Percentiles rank a stretch among this genome's conserved stretches.
Conservation (phyloP, 129 eudicot genomes). For the Saposhnikovia divaricata region DNA sequence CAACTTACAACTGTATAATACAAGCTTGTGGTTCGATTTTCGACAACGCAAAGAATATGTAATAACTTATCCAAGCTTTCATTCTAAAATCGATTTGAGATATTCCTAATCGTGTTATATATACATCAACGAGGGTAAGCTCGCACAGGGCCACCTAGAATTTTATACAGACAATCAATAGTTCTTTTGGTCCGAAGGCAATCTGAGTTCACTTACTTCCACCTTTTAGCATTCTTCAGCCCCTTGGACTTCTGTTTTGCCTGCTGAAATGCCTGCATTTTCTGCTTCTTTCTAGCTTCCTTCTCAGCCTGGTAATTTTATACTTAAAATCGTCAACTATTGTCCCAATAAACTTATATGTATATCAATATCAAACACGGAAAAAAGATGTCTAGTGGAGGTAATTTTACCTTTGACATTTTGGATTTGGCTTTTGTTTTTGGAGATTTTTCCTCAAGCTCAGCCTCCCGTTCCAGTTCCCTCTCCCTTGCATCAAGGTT, state of each 20-base stretch:
- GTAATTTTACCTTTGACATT: conserved; percentile 74
- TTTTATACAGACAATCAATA: not conserved
- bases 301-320: conserved; percentile 58
- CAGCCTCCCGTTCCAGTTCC: conserved; percentile 91
- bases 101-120: not conserved
- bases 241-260: conserved; percentile 82
- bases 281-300: conserved; percentile 96
- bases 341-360: not conserved
- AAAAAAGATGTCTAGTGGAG: not conserved
- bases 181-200: not conserved
- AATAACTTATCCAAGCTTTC: not conserved
- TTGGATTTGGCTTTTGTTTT: conserved; percentile 93
- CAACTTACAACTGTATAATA: not conserved
- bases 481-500: conserved; percentile 88
- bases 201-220: conserved; percentile 43
- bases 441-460: conserved; percentile 80
- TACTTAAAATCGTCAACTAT: not conserved
- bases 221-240: conserved; percentile 71
- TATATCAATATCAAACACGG: not conserved
- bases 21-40: not conserved
- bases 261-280: conserved; percentile 83
- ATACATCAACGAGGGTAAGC: not conserved
- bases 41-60: not conserved
- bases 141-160: not conserved
- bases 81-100: not conserved